Evolutionary conservation across 164 flowering plant genomes (phyloP), one percentile per base, ranked within the genome.

Genomic region (Tinospora cordifolia): DNA sequence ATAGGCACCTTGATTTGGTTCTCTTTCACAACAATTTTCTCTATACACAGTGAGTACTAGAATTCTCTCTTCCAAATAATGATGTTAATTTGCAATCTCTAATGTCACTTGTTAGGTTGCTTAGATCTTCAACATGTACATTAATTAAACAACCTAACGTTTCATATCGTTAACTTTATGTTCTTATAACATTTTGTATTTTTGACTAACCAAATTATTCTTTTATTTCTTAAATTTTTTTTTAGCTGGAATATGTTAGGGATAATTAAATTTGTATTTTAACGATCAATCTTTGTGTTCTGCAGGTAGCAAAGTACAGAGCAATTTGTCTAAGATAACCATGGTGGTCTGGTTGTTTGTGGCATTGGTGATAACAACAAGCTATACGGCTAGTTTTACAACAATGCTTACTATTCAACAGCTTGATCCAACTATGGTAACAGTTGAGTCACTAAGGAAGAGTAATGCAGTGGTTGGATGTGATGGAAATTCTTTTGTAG

Each of bases 301-400:
- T 66, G 26, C 62, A 78, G 85, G 80, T 3, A 76, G 64, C 0
- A 62, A 14, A 39, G 10, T 78, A 10, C 59, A 65, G 15, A 78
- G 79, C 69, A 75, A 64, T 64, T 71, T 75, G 27, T 72, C 83
- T 2, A 59, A 74, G 34, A 12, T 76, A 71, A 62, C 63, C 2
- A 27, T 78, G 74, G 64, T 64, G 12, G 67, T 66, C 0, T 83
- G 85, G 85, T 44, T 82, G 3, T 78, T 80, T 22, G 75, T 76
- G 40, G 74, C 69, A 0, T 8, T 80, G 17, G 62, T 82, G 19
- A 39, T 82, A 6, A 68, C 74, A n/a, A 57, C 25, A 51, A 78
- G 77, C 41, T 82, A 59, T 74, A 81, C 83, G 1, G 85, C 78
- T 1, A 75, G 75, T 41, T 75, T 83, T 5, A 68, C 80, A 0